Conservation (phyloP, 768 basidiomycete species). For the Agaricus subrufescens region DNA sequence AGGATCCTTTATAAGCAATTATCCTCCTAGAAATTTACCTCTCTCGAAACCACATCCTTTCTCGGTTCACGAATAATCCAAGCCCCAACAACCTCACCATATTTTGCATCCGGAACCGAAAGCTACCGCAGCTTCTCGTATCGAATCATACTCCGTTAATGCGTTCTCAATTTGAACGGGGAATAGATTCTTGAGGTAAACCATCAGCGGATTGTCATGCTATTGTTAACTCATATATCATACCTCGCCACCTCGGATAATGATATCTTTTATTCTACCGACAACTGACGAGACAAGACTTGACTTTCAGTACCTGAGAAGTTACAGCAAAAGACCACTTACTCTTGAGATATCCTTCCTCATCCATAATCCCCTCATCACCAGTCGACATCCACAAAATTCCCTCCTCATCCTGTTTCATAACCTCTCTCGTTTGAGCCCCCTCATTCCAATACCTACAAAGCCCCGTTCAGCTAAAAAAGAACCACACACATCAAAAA, state of each 20-base stretch:
- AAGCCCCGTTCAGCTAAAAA: background rate
- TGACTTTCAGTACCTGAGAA: background rate
- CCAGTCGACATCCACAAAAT: constrained; percentile 82
- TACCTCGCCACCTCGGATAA: constrained; percentile 84
- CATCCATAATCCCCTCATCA: constrained; percentile 77
- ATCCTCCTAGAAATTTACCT: constrained; percentile 28
- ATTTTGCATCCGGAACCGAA: constrained; percentile 61
- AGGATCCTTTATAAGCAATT: too few species aligned
- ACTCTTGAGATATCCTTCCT: constrained; percentile 76
- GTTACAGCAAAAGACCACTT: constrained; percentile 18
- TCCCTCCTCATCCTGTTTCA: constrained; percentile 50
- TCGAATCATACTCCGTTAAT: constrained; percentile 45
- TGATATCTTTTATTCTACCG: constrained; percentile 80
- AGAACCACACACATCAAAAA: background rate
- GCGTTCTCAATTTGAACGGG: constrained; percentile 83
- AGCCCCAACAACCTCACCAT: constrained; percentile 76
- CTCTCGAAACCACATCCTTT: constrained; percentile 29
- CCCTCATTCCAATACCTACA: constrained; percentile 73
- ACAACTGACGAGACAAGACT: constrained; percentile 47
- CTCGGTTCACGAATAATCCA: constrained; percentile 61
- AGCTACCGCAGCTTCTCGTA: constrained; percentile 72
- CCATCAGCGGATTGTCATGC: background rate
- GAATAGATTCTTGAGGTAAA: constrained; percentile 58
- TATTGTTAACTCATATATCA: constrained; percentile 4
- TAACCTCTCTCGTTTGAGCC: constrained; percentile 57